These are phyloP conservation scores for Backusella morwellensis DNA, from an alignment of 192 early-diverging fungal species.

Conservation along the genomic window DNA sequence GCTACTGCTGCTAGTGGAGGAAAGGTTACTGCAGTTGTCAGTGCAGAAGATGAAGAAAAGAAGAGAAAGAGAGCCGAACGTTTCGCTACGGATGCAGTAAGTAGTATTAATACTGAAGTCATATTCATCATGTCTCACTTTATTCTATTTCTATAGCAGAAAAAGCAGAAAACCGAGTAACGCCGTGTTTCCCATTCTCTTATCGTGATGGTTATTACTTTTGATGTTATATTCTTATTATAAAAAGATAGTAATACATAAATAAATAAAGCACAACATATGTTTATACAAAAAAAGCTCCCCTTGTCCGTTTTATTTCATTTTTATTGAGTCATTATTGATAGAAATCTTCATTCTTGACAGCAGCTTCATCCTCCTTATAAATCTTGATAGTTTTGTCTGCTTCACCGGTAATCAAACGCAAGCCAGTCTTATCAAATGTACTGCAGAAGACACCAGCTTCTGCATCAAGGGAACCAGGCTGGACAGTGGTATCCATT, in stretches of 20 bases:
- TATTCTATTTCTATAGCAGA: background rate
- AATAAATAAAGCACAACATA: no score
- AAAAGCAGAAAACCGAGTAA: background rate
- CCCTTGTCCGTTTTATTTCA: background rate
- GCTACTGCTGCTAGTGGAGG: background rate
- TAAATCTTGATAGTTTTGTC: slow-evolving; percentile 99
- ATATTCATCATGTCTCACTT: background rate
- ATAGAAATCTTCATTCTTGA: slow-evolving; percentile 36
- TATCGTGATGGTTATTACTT: no score
- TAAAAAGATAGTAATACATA: no score
- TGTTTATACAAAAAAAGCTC: background rate
- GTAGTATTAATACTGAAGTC: background rate
- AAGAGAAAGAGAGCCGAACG: slow-evolving; percentile 61
- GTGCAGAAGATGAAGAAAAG: slow-evolving; percentile 60
- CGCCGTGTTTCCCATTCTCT: no score
- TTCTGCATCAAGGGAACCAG: slow-evolving; percentile 94
- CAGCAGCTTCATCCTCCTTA: slow-evolving; percentile 83
- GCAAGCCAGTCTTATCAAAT: slow-evolving; percentile 93
- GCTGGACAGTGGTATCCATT: slow-evolving; percentile 83
- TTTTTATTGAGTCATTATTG: slow-evolving; percentile 11
- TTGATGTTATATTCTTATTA: background rate
- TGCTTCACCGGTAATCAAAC: slow-evolving; percentile 96
- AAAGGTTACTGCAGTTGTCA: slow-evolving; percentile 8
- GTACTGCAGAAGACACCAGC: slow-evolving; percentile 93
- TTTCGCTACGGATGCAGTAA: slow-evolving; percentile 29